Evolutionary conservation across 106 monocot species (phyloP), one percentile per base, ranked within the genome.

Genomic region (Vanilla planifolia): DNA sequence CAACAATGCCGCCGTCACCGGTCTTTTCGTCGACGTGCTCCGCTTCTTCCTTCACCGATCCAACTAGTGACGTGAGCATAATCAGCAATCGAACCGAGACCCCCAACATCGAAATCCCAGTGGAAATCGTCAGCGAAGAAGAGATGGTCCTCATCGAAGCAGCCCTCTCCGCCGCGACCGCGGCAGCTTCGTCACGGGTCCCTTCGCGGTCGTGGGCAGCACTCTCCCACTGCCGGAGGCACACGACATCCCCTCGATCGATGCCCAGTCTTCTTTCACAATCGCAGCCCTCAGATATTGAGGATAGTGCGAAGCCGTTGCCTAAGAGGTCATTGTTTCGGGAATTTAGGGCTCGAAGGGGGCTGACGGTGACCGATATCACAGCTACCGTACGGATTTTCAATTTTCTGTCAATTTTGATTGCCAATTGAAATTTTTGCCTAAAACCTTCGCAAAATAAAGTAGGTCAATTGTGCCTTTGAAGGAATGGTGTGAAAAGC

Each of bases 401-500:
- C 27, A 19, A 14, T 37, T 37, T 37, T 37, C 37, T 37, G 7
- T 37, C 37, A 37, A 6, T 37, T 10, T 37, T 37, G 37, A 37
- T 37, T 37, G 37, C 10, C 37, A 5, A 6, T 37, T 37, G 37
- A 5, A 37, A 37, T 37, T 37, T 37, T 37, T 37, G 37, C 0
- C 10, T 37, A n/a, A n/a, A n/a, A n/a, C n/a, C n/a, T n/a, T n/a
- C n/a, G n/a, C n/a, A n/a, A n/a, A n/a, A n/a, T n/a, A n/a, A n/a
- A n/a, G n/a, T n/a, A n/a, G n/a, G n/a, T n/a, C n/a, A n/a, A 6
- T 37, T 37, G 5, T 37, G 37, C 5, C 37, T 6, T 6, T 37
- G 37, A 21, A 93, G 93, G 93, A 93, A 85, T 93, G 93, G 88
- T 93, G 93, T 63, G 81, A 89, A 33, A 93, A 93, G 74, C 85